Percentiles rank a stretch among this genome's conserved stretches.
phyloP scores from a whole-genome alignment of 129 eudicot species.

The Ambrosia artemisiifolia region DNA sequence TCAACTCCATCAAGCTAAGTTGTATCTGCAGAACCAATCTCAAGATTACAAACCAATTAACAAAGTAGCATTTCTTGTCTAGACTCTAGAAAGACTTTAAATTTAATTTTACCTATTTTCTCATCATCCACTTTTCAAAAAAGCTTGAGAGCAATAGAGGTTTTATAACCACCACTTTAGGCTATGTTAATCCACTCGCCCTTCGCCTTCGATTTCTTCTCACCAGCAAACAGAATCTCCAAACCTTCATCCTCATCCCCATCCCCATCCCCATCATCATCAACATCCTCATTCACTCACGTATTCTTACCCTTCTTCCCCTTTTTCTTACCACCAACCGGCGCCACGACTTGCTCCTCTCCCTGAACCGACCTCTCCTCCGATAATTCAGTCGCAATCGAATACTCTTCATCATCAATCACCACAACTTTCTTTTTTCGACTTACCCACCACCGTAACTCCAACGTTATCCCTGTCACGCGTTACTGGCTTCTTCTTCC shows the following conservation, averaged over 20 bases:
- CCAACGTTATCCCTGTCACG: conserved; percentile 53
- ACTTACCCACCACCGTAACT: conserved; percentile 42
- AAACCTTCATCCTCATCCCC: conserved; percentile 34
- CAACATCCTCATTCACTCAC: conserved; percentile 44
- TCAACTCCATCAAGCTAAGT: conserved; percentile 61
- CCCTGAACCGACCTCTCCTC: conserved; percentile 50
- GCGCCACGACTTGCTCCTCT: conserved; percentile 35
- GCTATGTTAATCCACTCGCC: no score
- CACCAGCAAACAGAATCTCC: conserved; percentile 40
- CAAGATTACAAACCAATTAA: conserved; percentile 20
- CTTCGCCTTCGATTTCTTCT: conserved; percentile 49
- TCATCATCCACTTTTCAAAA: background rate
- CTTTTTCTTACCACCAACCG: conserved; percentile 56
- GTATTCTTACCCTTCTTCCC: conserved; percentile 62
- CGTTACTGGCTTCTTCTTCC: conserved; percentile 56
- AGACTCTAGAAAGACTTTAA: background rate
- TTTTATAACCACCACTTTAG: no score
- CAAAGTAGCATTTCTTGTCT: background rate
- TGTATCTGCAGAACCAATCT: conserved; percentile 51
- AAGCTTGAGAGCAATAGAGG: no score
- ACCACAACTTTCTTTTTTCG: conserved; percentile 67
- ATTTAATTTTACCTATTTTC: background rate
- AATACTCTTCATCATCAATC: conserved; percentile 83
- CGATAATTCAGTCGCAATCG: conserved; percentile 59
- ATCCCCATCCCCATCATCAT: conserved; percentile 34